Percentiles rank a stretch among this genome's conserved stretches.
Evolutionary conservation across 108 stramenopile species (phyloP).

Genomic region (Conticribra weissflogii): DNA sequence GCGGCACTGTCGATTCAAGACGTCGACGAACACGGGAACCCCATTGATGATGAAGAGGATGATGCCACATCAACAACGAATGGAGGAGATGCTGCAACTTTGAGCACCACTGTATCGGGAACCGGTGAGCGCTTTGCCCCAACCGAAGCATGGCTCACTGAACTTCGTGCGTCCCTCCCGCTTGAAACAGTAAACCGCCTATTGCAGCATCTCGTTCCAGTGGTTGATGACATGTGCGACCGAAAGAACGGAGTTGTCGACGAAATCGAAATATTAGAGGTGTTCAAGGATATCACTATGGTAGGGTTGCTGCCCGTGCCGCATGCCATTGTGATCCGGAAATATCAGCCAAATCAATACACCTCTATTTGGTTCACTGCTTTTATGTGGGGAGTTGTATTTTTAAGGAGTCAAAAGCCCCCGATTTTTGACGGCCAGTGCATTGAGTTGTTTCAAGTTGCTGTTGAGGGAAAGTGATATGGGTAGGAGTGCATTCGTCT

Average conservation of each 20-base stretch:
- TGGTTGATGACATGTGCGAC: slow-evolving; percentile 88
- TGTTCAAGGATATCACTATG: slow-evolving; percentile 87
- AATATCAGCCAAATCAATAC: slow-evolving; percentile 97
- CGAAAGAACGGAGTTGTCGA: slow-evolving; percentile 78
- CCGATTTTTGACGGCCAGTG: slow-evolving; percentile 95
- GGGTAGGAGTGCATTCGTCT: too few relatives aligned
- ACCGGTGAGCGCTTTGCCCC: slow-evolving; percentile 60
- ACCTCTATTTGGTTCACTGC: slow-evolving; percentile 98
- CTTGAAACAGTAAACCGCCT: slow-evolving; percentile 90
- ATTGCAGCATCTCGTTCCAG: slow-evolving; percentile 92
- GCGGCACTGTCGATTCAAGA: slow-evolving; percentile 43
- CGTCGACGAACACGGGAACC: slow-evolving; percentile 65
- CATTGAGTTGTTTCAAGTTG: slow-evolving; percentile 89
- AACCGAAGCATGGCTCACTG: slow-evolving; percentile 88
- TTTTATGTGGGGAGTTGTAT: slow-evolving; percentile 99
- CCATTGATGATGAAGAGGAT: slow-evolving; percentile 42
- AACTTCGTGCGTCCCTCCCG: slow-evolving; percentile 86
- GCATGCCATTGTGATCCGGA: slow-evolving; percentile 97
- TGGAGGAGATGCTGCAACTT: slow-evolving; percentile 13
- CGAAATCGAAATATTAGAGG: slow-evolving; percentile 89
- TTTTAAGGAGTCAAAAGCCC: slow-evolving; percentile 90
- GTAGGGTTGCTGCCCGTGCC: slow-evolving; percentile 96
- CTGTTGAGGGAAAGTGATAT: slow-evolving; percentile 41
- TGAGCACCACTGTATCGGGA: slow-evolving; percentile 32
- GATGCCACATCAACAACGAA: slow-evolving; percentile 15